Evolutionary conservation across 169 alveolate species (phyloP), one percentile per base, ranked within the genome.

Genomic region (Plasmodium fragile): DNA sequence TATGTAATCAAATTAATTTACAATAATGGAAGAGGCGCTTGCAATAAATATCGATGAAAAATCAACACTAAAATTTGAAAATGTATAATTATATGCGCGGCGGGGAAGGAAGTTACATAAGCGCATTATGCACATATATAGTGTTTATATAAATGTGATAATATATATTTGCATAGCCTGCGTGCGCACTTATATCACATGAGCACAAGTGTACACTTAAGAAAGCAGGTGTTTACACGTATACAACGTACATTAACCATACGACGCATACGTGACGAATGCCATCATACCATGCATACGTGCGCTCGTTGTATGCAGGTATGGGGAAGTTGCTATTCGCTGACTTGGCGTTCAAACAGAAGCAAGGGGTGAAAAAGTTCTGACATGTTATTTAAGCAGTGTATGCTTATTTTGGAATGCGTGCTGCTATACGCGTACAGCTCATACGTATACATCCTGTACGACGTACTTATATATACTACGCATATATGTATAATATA

Each of bases 301-400:
- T 80, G 71, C 85, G 36, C 69, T 52, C 45, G 32, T 28, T 80
- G 59, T 80, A 45, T n/a, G 59, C 59, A 80, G 52, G 39, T 43
- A 28, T n/a, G n/a, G 25, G 65, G 75, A 18, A 80, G 32, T 11
- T 28, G 43, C 22, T 39, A n/a, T 11, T 41, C 52, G 45, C 77
- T 25, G 72, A 72, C 52, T 82, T 39, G 34, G 52, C 36, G 45
- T 52, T 53, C 81, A 82, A 82, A 70, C 73, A 82, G 81, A 39
- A 41, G 92, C 72, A 69, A 69, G 73, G 43, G 70, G 71, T 16
- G 30, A 10, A 69, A 65, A 69, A 65, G 36, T 28, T 65, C 41
- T 65, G 39, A 18, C 36, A 8, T n/a, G 36, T 65, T 65, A 65
- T 59, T n/a, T 65, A 7, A 16, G 39, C 36, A 5, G 36, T 22